Evolutionary conservation across 2,329 filamentous ascomycete species (phyloP).

Genomic region (Didymella arachidicola): DNA sequence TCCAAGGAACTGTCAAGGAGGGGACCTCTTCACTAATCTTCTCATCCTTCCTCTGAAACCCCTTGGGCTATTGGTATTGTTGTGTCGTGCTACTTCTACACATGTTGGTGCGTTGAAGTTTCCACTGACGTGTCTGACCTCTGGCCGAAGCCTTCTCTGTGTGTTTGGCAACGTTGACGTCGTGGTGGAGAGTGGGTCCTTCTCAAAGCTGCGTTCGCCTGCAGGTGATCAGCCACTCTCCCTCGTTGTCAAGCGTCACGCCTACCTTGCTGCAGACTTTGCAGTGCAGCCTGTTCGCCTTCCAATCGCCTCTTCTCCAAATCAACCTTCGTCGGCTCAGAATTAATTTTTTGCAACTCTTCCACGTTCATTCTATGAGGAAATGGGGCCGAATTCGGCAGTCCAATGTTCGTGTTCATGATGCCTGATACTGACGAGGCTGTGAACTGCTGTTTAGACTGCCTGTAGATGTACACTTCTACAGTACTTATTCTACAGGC

Average conservation of each 20-base stretch:
- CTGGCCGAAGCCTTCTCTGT: constrained; percentile 17
- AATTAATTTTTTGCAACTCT: constrained; percentile 8
- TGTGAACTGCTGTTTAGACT: not conserved
- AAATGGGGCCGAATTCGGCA: not conserved
- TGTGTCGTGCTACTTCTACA: constrained; percentile 33
- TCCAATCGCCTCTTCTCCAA: constrained; percentile 3
- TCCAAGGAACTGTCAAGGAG: constrained; percentile 9
- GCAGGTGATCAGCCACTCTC: constrained; percentile 4
- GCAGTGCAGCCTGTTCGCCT: constrained; percentile 7
- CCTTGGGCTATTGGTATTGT: constrained; percentile 22
- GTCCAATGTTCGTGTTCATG: constrained; percentile 9
- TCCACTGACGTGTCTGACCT: constrained; percentile 32
- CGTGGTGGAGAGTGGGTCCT: constrained; percentile 11
- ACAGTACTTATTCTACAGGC: constrained; percentile 5
- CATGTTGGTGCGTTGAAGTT: constrained; percentile 42
- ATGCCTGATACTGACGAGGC: not conserved
- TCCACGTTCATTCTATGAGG: constrained; percentile 14
- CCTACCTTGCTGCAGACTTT: constrained; percentile 8
- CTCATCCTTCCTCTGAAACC: constrained; percentile 21
- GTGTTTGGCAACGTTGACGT: constrained; percentile 17
- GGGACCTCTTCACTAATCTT: constrained; percentile 22
- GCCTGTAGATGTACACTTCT: not conserved
- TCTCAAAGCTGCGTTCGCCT: constrained; percentile 8
- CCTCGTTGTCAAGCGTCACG: not conserved
- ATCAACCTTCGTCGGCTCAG: constrained; percentile 1